Evolutionary conservation across 208 protist species (phyloP), one percentile per base, ranked within the genome.

Genomic region (Tritrichomonas foetus): DNA sequence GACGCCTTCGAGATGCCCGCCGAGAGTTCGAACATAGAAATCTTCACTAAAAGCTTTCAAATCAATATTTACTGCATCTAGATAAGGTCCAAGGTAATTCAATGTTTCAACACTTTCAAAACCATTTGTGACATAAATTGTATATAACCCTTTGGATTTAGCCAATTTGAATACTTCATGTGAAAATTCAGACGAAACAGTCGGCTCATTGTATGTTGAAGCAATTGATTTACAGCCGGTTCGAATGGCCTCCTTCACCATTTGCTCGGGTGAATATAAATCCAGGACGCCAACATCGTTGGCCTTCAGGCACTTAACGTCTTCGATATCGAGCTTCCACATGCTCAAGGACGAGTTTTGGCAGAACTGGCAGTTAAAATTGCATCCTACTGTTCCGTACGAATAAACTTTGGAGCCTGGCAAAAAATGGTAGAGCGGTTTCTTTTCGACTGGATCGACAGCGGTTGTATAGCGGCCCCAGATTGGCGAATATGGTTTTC

Each of bases 101-200:
- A 89, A 27, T 14, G 41, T 33, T 89, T 89, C 78, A 30, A 89
- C 78, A 89, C 78, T 89, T 89, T 89, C 78, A 36, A 53, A 89
- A 20, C 78, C 78, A 89, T 89, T 89, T 57, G 78, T 89, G 16
- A 89, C 78, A 36, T 89, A 89, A 20, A 89, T n/a, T 61, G 78
- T 89, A 49, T 57, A 50, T 39, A 89, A 27, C 5, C 47, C 47
- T 61, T 89, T 89, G 1, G 25, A 20, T 89, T 89, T 89, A 1
- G 78, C 78, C 8, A 89, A 39, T 57, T 89, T 89, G 27, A 89
- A 89, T 2, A 89, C 78, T 57, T 89, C 16, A 30, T 89, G 30
- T 39, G 78, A 89, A 57, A 89, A 89, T 57, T 89, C 78, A 2
- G 78, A 27, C 5, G 78, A 89, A 39, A 89, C 30, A 11, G 78